These are phyloP conservation scores for Lophium mytilinum DNA, from an alignment of 495 filamentous ascomycete genomes.

Conservation along the genomic window DNA sequence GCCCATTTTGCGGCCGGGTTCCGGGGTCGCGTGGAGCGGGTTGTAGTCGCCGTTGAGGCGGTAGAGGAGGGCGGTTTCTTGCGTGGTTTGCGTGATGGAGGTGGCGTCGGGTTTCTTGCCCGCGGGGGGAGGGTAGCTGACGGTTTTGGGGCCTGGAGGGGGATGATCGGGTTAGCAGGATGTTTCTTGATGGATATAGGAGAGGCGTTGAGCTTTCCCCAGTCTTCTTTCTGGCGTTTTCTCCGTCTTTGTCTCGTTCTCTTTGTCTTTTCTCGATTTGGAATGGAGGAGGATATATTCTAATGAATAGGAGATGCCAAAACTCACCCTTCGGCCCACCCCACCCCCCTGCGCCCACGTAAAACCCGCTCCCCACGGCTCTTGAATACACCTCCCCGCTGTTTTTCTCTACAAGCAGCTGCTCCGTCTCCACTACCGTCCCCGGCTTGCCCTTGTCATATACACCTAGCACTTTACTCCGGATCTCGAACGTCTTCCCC, in stretches of 20 bases:
- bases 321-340: conserved; percentile 74
- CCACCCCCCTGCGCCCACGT: conserved; percentile 78
- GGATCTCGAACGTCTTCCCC: conserved; percentile 66
- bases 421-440: conserved; percentile 73
- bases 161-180: not conserved
- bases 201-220: not conserved
- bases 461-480: conserved; percentile 73
- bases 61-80: conserved; percentile 60
- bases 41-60: conserved; percentile 86
- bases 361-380: conserved; percentile 62
- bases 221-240: not conserved
- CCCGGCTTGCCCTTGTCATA: conserved; percentile 88
- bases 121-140: conserved; percentile 65
- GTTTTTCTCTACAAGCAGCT: conserved; percentile 60
- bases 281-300: not conserved
- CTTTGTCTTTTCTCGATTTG: too few species aligned
- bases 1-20: conserved; percentile 79
- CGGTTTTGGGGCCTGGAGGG: conserved; percentile 52
- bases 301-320: not conserved
- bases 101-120: conserved; percentile 65
- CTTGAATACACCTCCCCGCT: conserved; percentile 65
- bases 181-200: not conserved
- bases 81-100: conserved; percentile 57
- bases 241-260: too few species aligned
- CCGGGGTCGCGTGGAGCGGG: conserved; percentile 77